A percentile compares a stretch with the other conserved stretches of the same genome.
Evolutionary conservation across 768 basidiomycete genomes (phyloP).

Genomic region (Russula sp.): DNA sequence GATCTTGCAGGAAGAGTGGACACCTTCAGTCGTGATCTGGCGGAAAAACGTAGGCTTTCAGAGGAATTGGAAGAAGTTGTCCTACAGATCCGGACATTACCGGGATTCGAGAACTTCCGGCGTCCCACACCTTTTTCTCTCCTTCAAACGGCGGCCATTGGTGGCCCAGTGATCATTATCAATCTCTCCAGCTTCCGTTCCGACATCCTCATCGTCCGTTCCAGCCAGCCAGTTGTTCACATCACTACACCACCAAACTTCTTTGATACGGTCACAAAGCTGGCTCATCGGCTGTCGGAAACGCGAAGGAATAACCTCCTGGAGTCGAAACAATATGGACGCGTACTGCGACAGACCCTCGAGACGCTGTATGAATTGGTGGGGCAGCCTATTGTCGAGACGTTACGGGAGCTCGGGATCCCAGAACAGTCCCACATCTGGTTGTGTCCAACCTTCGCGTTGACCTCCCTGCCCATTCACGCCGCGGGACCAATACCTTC

Average conservation of each 20-base stretch:
- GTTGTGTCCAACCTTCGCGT: neutral
- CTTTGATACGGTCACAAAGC: neutral
- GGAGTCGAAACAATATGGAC: neutral
- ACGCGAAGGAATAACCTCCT: neutral
- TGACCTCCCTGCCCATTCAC: neutral
- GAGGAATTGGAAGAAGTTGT: neutral
- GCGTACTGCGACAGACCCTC: neutral
- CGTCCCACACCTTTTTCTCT: neutral
- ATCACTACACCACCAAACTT: neutral
- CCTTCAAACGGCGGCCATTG: neutral
- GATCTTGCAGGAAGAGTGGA: neutral
- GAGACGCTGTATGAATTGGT: neutral
- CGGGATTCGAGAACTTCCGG: neutral
- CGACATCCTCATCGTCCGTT: too few relatives aligned
- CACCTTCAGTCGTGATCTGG: neutral
- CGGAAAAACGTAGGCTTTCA: neutral
- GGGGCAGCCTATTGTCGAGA: neutral
- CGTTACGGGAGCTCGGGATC: neutral
- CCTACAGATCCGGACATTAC: neutral
- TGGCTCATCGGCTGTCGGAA: neutral
- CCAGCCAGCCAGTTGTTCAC: too few relatives aligned
- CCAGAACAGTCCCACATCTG: neutral
- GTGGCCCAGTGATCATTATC: too few relatives aligned
- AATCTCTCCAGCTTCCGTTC: too few relatives aligned
- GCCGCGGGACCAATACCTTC: too few relatives aligned